Evolutionary conservation across 441 rosid genomes (phyloP), one percentile per base, ranked within the genome.

Genomic region (Macaranga tanarius): DNA sequence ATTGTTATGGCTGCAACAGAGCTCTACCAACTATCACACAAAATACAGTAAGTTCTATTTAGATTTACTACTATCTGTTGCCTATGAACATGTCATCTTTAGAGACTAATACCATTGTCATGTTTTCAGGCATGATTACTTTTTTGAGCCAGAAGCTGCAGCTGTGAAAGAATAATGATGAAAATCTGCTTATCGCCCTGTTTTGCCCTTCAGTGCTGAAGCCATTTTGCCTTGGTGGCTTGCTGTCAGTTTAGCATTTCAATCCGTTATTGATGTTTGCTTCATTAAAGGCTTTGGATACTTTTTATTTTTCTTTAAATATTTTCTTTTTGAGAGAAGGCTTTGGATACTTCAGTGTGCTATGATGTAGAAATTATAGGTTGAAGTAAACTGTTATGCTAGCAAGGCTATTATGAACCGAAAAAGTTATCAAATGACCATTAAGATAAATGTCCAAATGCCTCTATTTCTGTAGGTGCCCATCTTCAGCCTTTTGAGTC

Each of bases 1-100:
- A 66, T 95, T 65, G 98, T 87, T 61, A 95, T 90, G 97, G 95
- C 95, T 1, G 88, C 84, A 63, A 95, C 99, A 1, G 98, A 98
- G 70, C 63, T 92, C 34, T 91, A 91, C 78, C 99, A 95, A 81
- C 90, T 95, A 58, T 44, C 89, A 7, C 96, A 97, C 76, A 91
- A 91, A 84, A 73, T 92, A 7, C 80, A 81, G 99, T 95, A 82
- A 87, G 96, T 75, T 67, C 34, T 50, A 2, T 57, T 17, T 10
- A 13, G 56, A 40, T 40, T 16, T 38, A 1, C n/a, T 8, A 20
- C 28, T 45, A 20, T 45, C 40, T 8, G 60, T 61, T 63, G 65
- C 16, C 45, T 55, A 42, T 31, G 22, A 11, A 52, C 54, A 22
- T 23, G 50, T 16, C 15, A 0, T 22, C 59, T 17, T 52, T 47